Base-by-base conservation (phyloP, 306 rosid species). In the Quercus engelmannii region DNA sequence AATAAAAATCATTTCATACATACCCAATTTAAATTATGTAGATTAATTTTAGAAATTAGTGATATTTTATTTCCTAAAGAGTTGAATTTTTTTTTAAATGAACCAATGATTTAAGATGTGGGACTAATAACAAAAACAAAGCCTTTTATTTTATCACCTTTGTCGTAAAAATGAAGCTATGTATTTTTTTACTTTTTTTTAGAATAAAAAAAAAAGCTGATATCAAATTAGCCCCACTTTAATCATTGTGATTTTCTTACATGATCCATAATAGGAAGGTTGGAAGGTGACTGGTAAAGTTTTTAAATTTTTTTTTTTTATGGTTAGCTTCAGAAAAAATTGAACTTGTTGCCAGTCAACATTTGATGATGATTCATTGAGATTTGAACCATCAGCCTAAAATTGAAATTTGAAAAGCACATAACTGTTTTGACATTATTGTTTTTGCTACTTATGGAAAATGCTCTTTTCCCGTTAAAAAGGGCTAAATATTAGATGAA, bases 341-440 rank as follows among this genome's bases (percentile, higher is more conserved):
- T 28, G 69, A 10, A 26, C 19, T 8, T 19, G 52, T 33, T 33
- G 25, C 49, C 71, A 31, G 71, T 68, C 72, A 68, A 49, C 26
- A 46, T 68, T 9, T 68, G 25, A 20, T 67, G 49, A 20, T 67
- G 51, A 7, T 18, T 6, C 41, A 63, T 30, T 12, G 71, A 28
- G 23, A 76, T 76, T 76, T 76, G 52, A 76, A 76, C 35, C 18
- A 51, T 14, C 49, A 64, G 23, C 15, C 59, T 23, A 62, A 33
- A 55, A 69, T 69, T 25, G 26, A 56, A 57, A 33, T 25, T 33
- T 31, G 46, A 56, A 56, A 69, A 69, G 62, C 26, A 6, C 26
- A 19, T 33, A 5, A 35, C 72, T 19, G 72, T 8, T 10, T 35
- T 11, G 46, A 17, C 56, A 9, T 28, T 13, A n/a, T 35, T 25